Conservation (phyloP, 768 basidiomycete species). For the Leccinellum rugosiceps region DNA sequence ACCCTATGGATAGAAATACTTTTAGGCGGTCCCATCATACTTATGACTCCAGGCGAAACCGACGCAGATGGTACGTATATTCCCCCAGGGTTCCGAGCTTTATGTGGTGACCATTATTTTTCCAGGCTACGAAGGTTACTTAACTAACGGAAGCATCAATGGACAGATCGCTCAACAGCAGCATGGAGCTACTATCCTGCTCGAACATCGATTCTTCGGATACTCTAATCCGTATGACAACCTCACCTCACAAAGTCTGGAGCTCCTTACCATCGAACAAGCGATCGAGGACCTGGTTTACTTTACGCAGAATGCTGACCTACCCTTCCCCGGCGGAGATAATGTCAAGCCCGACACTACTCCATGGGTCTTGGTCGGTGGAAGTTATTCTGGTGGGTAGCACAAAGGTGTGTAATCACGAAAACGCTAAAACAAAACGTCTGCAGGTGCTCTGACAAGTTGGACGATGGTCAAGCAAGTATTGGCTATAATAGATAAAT, state of each 20-base stretch:
- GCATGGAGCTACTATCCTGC: conserved; percentile 56
- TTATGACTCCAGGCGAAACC: conserved; percentile 59
- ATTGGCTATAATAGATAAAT: not conserved
- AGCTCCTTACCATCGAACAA: conserved; percentile 66
- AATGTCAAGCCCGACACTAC: conserved; percentile 51
- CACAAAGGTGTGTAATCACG: not conserved
- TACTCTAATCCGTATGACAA: conserved; percentile 65
- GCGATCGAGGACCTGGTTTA: conserved; percentile 71
- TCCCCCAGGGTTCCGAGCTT: not conserved
- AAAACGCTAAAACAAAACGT: not conserved
- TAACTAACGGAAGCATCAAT: conserved; percentile 62
- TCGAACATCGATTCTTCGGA: conserved; percentile 77
- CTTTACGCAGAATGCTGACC: conserved; percentile 61
- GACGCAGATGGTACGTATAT: conserved; percentile 42
- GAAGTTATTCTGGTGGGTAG: not conserved
- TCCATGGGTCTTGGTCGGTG: not conserved
- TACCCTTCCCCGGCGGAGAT: conserved; percentile 68
- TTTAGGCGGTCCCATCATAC: conserved; percentile 26
- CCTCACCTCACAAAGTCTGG: conserved; percentile 55
- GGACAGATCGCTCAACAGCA: conserved; percentile 66
- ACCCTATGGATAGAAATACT: not conserved
- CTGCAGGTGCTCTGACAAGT: not conserved
- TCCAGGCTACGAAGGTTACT: conserved; percentile 42
- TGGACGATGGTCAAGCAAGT: not conserved
- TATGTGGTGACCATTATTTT: not conserved